phyloP scores from a whole-genome alignment of 305 asterid species.

The Solanum hybrid region DNA sequence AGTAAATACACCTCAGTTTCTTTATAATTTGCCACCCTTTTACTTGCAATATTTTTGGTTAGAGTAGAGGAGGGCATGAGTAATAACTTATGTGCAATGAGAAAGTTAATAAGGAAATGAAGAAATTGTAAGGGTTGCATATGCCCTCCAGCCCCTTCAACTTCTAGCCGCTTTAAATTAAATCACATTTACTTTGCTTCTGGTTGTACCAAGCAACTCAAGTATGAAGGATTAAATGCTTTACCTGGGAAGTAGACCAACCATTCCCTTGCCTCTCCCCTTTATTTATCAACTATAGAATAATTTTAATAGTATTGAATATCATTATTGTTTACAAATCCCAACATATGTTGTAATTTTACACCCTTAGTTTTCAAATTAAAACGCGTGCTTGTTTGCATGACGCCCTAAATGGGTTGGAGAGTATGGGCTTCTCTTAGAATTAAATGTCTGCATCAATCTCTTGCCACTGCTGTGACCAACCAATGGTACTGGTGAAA shows the following conservation, averaged over 20 bases:
- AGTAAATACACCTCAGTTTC: background rate
- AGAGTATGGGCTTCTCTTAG: background rate
- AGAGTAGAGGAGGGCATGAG: background rate
- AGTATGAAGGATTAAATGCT: background rate
- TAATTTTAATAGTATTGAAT: background rate
- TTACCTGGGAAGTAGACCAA: background rate
- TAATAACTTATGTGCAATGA: background rate
- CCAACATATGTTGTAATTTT: background rate
- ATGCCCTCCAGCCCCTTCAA: background rate
- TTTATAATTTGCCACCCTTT: background rate
- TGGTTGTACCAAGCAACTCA: background rate
- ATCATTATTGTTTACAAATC: background rate
- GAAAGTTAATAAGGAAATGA: background rate
- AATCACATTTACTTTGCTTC: background rate
- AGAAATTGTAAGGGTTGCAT: background rate
- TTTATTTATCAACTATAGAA: background rate
- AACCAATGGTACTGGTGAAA: background rate
- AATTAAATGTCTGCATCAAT: background rate
- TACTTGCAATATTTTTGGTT: background rate
- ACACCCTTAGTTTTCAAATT: background rate
- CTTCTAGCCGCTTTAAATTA: background rate
- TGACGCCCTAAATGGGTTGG: background rate
- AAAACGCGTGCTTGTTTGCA: background rate
- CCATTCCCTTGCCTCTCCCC: background rate
- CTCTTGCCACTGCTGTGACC: background rate